These are phyloP conservation scores for Leucosporidium creatinivorum DNA, from an alignment of 768 basidiomycete species.

Conservation along the genomic window DNA sequence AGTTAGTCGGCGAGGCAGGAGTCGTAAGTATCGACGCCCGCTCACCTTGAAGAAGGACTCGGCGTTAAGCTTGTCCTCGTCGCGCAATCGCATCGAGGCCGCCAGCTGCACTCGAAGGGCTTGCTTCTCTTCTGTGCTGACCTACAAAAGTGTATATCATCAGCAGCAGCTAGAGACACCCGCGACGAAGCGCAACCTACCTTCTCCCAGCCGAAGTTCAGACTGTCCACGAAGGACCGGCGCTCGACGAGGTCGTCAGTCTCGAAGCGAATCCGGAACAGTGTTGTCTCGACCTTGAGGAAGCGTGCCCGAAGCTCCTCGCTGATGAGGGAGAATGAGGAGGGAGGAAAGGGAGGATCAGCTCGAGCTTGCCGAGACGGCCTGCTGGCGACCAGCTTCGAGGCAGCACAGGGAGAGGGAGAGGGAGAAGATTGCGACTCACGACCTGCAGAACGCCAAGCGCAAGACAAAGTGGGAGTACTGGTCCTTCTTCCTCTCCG, in stretches of 20 bases:
- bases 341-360: background rate
- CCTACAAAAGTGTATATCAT: conserved; percentile 44
- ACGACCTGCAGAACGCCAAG: conserved; percentile 95
- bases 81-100: conserved; percentile 45
- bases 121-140: conserved; percentile 54
- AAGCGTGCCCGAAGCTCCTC: conserved; percentile 85
- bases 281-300: conserved; percentile 73
- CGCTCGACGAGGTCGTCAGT: conserved; percentile 54
- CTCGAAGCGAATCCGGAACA: conserved; percentile 79
- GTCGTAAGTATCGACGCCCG: background rate
- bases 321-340: conserved; percentile 44
- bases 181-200: conserved; percentile 27
- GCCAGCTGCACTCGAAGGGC: conserved; percentile 49
- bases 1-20: too few relatives aligned
- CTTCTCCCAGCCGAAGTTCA: conserved; percentile 44
- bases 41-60: conserved; percentile 74
- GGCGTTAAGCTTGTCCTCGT: conserved; percentile 44
- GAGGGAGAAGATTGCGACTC: conserved; percentile 39
- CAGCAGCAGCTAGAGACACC: background rate
- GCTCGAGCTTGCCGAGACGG: too few relatives aligned
- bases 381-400: too few relatives aligned
- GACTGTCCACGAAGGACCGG: conserved; percentile 51
- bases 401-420: background rate
- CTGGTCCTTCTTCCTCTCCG: conserved; percentile 71
- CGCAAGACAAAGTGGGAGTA: conserved; percentile 88